phyloP scores from a whole-genome alignment of 2,329 filamentous ascomycete species.

The Botryotinia convoluta region DNA sequence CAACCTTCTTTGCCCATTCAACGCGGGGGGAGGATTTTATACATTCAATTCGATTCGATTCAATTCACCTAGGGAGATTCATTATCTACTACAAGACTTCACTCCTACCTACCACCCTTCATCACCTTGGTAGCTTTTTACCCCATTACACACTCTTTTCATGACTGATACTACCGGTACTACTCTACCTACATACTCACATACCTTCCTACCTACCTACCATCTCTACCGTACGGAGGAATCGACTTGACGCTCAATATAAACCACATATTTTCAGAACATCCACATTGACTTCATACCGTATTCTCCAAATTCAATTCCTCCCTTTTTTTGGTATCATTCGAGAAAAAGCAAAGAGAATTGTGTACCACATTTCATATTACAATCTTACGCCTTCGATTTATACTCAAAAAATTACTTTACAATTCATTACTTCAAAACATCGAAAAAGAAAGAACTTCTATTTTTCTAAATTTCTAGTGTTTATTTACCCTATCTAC shows the following conservation, averaged over 20 bases:
- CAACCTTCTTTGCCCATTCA: not conserved
- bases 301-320: constrained; percentile 1
- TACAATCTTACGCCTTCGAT: not conserved
- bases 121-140: too few relatives aligned
- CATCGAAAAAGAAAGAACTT: constrained; percentile 15
- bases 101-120: not conserved
- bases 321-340: not conserved
- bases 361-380: not conserved
- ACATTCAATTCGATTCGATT: not conserved
- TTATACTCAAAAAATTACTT: not conserved
- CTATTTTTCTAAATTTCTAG: not conserved
- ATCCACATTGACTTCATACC: not conserved
- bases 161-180: not conserved
- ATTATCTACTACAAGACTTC: not conserved
- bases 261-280: not conserved
- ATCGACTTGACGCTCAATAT: not conserved
- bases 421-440: not conserved
- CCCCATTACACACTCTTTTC: not conserved
- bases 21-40: not conserved
- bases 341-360: not conserved
- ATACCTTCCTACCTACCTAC: not conserved
- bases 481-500: constrained; percentile 8
- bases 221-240: not conserved
- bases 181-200: not conserved
- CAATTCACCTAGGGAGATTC: not conserved